Evolutionary conservation across 768 basidiomycete species (phyloP).

Genomic region (Tubosaeta brunneosetosa): DNA sequence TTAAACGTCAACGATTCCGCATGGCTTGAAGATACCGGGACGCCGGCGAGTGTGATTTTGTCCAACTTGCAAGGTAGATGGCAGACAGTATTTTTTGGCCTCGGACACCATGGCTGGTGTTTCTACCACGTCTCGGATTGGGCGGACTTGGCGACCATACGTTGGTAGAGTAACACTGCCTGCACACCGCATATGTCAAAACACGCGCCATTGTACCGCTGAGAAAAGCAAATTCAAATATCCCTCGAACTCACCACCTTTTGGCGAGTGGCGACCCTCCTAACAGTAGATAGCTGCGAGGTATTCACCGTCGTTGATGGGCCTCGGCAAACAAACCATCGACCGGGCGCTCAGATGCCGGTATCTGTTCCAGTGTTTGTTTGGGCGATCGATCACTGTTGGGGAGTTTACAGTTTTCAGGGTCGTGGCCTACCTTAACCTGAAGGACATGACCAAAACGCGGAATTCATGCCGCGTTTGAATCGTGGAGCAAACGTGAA

Average conservation of each 20-base stretch:
- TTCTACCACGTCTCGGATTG: not conserved
- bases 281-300: not conserved
- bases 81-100: not conserved
- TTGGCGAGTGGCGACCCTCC: not conserved
- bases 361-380: not conserved
- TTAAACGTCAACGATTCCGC: not conserved
- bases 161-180: conserved; percentile 3
- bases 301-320: not conserved
- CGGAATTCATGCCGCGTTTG: not conserved
- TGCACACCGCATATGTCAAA: not conserved
- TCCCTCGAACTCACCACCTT: not conserved
- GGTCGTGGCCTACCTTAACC: not conserved
- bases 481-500: not conserved
- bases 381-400: not conserved
- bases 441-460: not conserved
- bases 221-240: not conserved
- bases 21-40: not conserved
- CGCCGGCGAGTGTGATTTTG: not conserved
- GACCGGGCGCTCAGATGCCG: conserved; percentile 5
- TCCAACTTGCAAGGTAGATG: not conserved
- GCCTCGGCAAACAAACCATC: conserved; percentile 10
- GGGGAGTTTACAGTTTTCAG: not conserved
- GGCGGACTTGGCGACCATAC: not conserved
- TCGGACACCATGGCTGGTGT: not conserved
- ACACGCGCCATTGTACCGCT: not conserved